Evolutionary conservation across 208 protist genomes (phyloP).

Genomic region (Leishmania aethiopica): DNA sequence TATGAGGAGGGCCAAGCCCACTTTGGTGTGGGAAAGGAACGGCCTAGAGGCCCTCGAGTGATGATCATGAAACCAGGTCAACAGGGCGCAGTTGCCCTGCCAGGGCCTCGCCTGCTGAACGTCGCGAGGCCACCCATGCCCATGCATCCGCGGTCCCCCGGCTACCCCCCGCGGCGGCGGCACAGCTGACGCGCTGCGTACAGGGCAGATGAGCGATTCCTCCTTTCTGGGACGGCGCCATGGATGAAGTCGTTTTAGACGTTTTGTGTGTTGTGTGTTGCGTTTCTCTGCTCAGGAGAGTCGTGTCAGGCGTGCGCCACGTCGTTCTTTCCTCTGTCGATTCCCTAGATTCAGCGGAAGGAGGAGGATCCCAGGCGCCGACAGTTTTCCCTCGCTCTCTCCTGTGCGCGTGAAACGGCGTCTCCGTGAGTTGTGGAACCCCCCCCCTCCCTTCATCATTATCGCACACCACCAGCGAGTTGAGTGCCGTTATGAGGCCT

Average conservation of each 20-base stretch:
- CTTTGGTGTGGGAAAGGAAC: neutral
- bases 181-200: neutral
- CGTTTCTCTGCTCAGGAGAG: neutral
- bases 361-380: neutral
- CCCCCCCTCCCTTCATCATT: neutral
- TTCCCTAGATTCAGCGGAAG: neutral
- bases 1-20: slow-evolving; percentile 3
- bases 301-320: too few species aligned
- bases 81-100: neutral
- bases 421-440: neutral
- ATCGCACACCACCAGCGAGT: neutral
- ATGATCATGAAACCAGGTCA: neutral
- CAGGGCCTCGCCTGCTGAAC: neutral
- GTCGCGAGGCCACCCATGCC: neutral
- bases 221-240: neutral
- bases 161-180: neutral
- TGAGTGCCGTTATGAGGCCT: neutral
- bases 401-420: neutral
- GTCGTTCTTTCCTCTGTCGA: too few species aligned
- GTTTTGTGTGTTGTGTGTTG: too few species aligned
- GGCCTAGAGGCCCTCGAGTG: neutral
- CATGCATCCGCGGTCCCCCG: neutral
- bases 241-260: neutral
- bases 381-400: neutral
- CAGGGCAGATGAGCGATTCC: neutral